These are phyloP conservation scores for Tulasnella calospora DNA, from an alignment of 768 basidiomycete genomes.

Conservation along the genomic window DNA sequence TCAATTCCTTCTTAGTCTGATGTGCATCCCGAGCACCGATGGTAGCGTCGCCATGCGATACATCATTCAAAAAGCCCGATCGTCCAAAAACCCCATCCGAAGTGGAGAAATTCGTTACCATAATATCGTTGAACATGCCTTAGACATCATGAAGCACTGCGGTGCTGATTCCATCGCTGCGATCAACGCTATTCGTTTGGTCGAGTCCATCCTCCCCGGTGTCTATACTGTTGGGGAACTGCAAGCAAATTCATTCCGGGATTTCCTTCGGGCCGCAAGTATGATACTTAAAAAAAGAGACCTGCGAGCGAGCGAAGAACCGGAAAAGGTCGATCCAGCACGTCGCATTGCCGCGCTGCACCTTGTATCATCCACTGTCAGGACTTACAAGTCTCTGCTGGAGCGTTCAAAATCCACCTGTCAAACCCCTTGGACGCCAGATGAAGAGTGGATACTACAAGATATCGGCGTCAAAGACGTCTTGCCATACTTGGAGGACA, in stretches of 20 bases:
- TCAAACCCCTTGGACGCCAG: neutral
- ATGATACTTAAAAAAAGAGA: neutral
- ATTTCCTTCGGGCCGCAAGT: neutral
- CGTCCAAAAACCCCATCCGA: neutral
- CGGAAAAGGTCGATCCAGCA: neutral
- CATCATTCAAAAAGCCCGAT: neutral
- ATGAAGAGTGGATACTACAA: neutral
- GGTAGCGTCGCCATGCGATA: neutral
- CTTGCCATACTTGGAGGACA: neutral
- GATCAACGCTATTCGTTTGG: neutral
- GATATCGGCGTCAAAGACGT: neutral
- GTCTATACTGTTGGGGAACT: neutral
- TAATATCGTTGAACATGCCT: neutral
- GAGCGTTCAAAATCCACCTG: neutral
- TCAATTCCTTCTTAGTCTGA: too few species aligned
- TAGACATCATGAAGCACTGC: neutral
- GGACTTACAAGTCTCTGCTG: neutral
- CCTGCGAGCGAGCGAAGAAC: neutral
- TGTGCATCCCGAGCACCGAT: too few species aligned
- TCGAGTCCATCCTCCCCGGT: neutral
- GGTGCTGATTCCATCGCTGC: neutral
- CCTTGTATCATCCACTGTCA: neutral
- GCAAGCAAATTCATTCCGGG: neutral
- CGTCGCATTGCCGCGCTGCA: neutral
- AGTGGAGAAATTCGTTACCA: neutral